Evolutionary conservation across 805 yeast genomes (phyloP).

Genomic region (Jamesozyma hellenica): DNA sequence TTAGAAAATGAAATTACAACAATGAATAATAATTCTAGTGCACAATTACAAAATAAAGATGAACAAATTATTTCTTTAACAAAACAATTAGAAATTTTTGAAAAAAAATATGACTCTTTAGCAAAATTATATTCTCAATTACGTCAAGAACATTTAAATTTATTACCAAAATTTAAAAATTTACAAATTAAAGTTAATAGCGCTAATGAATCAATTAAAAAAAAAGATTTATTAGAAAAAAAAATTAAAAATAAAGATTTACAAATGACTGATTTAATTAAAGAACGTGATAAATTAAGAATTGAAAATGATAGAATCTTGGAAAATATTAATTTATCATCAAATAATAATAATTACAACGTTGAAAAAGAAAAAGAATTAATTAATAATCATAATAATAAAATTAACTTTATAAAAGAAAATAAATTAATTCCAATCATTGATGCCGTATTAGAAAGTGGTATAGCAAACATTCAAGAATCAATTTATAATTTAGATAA

Average conservation of each 20-base stretch:
- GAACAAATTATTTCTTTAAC: conserved; percentile 58
- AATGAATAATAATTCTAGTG: conserved; percentile 53
- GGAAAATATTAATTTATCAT: background rate
- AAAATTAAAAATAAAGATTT: conserved; percentile 78
- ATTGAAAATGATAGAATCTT: conserved; percentile 51
- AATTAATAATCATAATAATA: background rate
- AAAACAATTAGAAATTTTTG: conserved; percentile 71
- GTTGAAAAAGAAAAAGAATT: conserved; percentile 31
- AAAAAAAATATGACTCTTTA: conserved; percentile 75
- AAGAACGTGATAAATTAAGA: conserved; percentile 83
- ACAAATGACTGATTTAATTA: conserved; percentile 78
- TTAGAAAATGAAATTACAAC: conserved; percentile 63
- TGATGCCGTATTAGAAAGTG: conserved; percentile 63
- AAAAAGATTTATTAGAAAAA: conserved; percentile 69
- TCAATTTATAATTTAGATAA: conserved; percentile 59
- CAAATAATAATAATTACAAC: background rate
- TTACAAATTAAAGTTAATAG: conserved; percentile 77
- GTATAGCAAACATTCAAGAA: conserved; percentile 65
- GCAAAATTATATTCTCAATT: conserved; percentile 85
- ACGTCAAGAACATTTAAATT: conserved; percentile 80
- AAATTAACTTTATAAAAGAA: conserved; percentile 22
- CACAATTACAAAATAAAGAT: conserved; percentile 66
- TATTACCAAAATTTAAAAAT: conserved; percentile 68
- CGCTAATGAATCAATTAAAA: conserved; percentile 83
- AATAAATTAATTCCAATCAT: conserved; percentile 44